Conservation (phyloP, 2,329 filamentous ascomycete genomes). For the Penicillium sp. region DNA sequence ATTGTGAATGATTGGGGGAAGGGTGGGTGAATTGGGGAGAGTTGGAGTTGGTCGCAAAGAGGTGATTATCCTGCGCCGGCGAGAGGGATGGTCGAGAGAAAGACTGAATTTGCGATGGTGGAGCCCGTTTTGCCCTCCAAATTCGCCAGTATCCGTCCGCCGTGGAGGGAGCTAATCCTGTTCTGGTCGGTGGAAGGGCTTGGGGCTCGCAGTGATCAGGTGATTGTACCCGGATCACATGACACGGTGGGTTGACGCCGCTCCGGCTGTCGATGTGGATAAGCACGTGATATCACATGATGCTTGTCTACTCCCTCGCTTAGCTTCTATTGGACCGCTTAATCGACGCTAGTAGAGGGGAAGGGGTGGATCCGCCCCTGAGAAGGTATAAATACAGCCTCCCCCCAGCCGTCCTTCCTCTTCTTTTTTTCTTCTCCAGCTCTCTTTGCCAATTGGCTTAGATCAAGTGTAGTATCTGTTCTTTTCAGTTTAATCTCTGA, state of each 20-base stretch:
- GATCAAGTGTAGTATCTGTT: conserved; percentile 98
- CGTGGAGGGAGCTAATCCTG: conserved; percentile 24
- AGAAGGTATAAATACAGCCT: conserved; percentile 27
- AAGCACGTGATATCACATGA: conserved; percentile 9
- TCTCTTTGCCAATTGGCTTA: conserved; percentile 60
- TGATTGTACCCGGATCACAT: not conserved
- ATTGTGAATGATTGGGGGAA: conserved; percentile 50
- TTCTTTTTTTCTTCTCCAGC: conserved; percentile 44
- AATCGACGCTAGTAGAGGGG: conserved; percentile 17
- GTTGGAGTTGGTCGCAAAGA: conserved; percentile 63
- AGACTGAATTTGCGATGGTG: conserved; percentile 23
- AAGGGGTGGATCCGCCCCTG: conserved; percentile 13
- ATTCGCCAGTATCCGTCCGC: conserved; percentile 11
- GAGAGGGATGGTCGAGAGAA: conserved; percentile 25
- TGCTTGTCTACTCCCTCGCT: no score
- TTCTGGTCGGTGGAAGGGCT: conserved; percentile 20
- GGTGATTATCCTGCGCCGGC: conserved; percentile 78
- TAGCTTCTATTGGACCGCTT: conserved; percentile 3
- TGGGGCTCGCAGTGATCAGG: conserved; percentile 1
- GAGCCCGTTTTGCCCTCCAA: conserved; percentile 18
- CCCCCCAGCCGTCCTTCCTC: conserved; percentile 24
- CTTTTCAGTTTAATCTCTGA: conserved; percentile 97
- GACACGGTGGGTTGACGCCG: not conserved
- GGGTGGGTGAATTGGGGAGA: conserved; percentile 35
- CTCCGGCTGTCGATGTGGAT: no score